Base-by-base conservation (phyloP, 305 asterid species). In the Fraxinus floribunda region DNA sequence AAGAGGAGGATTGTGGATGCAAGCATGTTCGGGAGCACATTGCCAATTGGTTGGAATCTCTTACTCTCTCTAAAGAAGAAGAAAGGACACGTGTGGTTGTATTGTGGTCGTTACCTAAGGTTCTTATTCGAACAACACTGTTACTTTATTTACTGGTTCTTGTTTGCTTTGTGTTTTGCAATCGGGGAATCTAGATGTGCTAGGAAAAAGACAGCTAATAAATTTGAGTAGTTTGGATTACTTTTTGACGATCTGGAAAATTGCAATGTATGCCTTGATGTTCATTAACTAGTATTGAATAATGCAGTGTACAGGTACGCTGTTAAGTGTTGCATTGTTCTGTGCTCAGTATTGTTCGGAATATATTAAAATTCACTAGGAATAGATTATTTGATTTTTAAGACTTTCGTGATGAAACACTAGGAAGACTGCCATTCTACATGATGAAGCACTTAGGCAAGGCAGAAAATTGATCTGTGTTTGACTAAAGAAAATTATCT, bases 31-130 rank as follows among this genome's bases (percentile, higher is more conserved):
- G 99, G 99, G 79, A 82, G 85, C 38, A 85, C 77, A 22, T 87
- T 95, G 87, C 99, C 97, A 0, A 78, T 84, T 80, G 97, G 98
- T 36, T 95, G 98, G 98, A 90, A 89, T 86, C 92, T 94, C 78
- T 81, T 85, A 86, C 91, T 95, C 46, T 80, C 93, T 38, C 75
- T 93, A 74, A 90, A 93, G 92, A 95, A 89, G 93, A 91, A 89
- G 84, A 89, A 81, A n/a, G 94, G 93, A 52, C 88, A 78, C n/a
- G 88, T 83, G 18, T 90, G 93, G 91, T 74, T 93, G 86, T 82
- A 84, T 86, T 94, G 97, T 83, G 92, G 94, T 29, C 93, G 95
- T 32, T 95, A 93, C 88, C 88, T 94, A 93, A 95, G 98, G 99
- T 94, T 85, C 78, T 77, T 49, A 82, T 82, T 78, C 52, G n/a